phyloP scores from a whole-genome alignment of 352 stramenopile genomes.

The Pythium dissimile region DNA sequence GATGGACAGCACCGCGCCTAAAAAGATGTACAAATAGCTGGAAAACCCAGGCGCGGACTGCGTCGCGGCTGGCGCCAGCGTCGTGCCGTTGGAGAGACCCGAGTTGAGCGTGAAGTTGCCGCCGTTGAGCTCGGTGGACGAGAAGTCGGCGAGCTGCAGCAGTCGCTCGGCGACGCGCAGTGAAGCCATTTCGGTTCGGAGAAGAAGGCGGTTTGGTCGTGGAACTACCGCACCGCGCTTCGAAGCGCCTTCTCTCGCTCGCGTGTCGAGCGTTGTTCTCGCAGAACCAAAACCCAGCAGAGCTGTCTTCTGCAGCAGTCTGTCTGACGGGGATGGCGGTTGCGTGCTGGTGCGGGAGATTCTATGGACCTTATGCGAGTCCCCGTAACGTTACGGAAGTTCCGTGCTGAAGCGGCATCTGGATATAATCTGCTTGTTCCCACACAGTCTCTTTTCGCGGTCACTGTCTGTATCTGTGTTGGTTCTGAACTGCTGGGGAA shows the following conservation, averaged over 20 bases:
- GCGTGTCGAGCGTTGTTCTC: background rate
- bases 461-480: slow-evolving; percentile 15
- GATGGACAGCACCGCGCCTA: slow-evolving; percentile 53
- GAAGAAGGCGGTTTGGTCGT: too few relatives aligned
- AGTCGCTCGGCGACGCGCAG: slow-evolving; percentile 4
- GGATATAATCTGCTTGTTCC: background rate
- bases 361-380: background rate
- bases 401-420: slow-evolving; percentile 2
- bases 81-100: background rate
- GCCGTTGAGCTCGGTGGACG: background rate
- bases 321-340: background rate
- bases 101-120: slow-evolving; percentile 1
- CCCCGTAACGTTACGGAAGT: background rate
- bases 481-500: slow-evolving; percentile 7
- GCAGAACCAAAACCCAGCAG: too few relatives aligned
- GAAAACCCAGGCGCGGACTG: slow-evolving; percentile 21
- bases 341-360: background rate
- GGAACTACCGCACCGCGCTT: too few relatives aligned
- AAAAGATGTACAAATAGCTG: slow-evolving; percentile 75
- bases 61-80: background rate
- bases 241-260: too few relatives aligned
- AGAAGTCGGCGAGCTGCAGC: slow-evolving; percentile 12
- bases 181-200: slow-evolving; percentile 3
- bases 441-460: background rate
- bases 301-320: too few relatives aligned